These are phyloP conservation scores for Pichia scutulata DNA, from an alignment of 805 yeast genomes.

Conservation along the genomic window DNA sequence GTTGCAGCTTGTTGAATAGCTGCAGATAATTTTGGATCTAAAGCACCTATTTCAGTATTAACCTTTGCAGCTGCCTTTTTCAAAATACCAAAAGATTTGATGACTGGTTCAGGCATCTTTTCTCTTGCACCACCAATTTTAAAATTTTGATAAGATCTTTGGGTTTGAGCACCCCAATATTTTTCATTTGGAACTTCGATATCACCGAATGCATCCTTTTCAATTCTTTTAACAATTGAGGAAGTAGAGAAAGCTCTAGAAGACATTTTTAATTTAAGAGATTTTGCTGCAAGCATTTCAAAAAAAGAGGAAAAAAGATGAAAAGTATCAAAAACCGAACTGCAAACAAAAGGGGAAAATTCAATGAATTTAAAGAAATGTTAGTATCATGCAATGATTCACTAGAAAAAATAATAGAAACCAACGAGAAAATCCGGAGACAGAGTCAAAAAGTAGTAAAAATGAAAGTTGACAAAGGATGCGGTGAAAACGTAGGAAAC, in stretches of 20 bases:
- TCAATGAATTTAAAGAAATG: neutral
- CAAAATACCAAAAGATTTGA: slow-evolving; percentile 86
- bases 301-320: neutral
- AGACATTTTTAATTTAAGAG: slow-evolving; percentile 12
- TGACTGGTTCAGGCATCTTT: slow-evolving; percentile 83
- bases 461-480: neutral
- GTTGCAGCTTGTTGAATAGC: slow-evolving; percentile 93
- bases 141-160: slow-evolving; percentile 87
- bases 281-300: slow-evolving; percentile 23
- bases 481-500: neutral
- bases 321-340: neutral
- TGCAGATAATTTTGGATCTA: slow-evolving; percentile 74
- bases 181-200: slow-evolving; percentile 71
- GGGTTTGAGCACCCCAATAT: slow-evolving; percentile 99
- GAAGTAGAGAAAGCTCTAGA: slow-evolving; percentile 27
- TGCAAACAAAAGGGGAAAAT: neutral
- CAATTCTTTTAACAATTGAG: slow-evolving; percentile 46
- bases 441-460: neutral
- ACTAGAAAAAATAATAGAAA: neutral
- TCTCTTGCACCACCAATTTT: slow-evolving; percentile 92
- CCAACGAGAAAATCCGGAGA: neutral
- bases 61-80: slow-evolving; percentile 94
- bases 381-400: neutral
- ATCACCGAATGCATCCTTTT: slow-evolving; percentile 95
- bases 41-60: slow-evolving; percentile 69